Evolutionary conservation across 73 alveolate genomes (phyloP).

Genomic region (Urostyla sp.): DNA sequence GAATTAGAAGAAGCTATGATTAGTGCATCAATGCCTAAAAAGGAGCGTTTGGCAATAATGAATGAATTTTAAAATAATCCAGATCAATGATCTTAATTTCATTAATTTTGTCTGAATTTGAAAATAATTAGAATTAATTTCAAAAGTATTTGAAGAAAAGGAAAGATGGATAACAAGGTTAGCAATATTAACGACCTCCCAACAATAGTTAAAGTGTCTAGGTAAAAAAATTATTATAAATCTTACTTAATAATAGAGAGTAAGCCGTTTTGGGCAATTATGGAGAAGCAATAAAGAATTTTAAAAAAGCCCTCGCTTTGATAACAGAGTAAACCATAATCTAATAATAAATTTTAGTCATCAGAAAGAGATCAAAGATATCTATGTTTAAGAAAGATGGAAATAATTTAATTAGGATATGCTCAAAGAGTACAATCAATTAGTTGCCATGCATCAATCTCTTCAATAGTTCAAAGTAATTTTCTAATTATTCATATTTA

Average conservation of each 20-base stretch:
- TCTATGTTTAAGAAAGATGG: constrained; percentile 46
- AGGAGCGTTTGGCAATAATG: constrained; percentile 26
- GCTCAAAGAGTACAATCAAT: constrained; percentile 9
- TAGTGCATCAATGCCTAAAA: constrained; percentile 50
- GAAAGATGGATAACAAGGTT: not conserved
- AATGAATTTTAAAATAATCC: no score
- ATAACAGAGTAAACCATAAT: constrained; percentile 8
- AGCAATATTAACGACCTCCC: constrained; percentile 38
- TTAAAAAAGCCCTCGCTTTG: constrained; percentile 18
- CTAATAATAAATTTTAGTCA: constrained; percentile 1
- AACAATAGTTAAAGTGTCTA: constrained; percentile 16
- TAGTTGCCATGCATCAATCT: constrained; percentile 16
- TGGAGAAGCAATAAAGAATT: constrained; percentile 36
- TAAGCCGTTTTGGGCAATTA: constrained; percentile 46
- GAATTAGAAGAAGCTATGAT: constrained; percentile 59
- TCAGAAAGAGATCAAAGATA: constrained; percentile 3
- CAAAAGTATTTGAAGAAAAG: no score
- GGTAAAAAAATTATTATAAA: not conserved
- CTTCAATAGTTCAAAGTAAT: constrained; percentile 22
- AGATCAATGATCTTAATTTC: no score
- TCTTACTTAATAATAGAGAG: constrained; percentile 16
- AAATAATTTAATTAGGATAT: constrained; percentile 3
- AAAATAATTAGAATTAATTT: no score
- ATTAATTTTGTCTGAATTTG: no score
- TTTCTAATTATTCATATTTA: not conserved